phyloP scores from a whole-genome alignment of 2,329 filamentous ascomycete species.

The Sporothrix schenckii region DNA sequence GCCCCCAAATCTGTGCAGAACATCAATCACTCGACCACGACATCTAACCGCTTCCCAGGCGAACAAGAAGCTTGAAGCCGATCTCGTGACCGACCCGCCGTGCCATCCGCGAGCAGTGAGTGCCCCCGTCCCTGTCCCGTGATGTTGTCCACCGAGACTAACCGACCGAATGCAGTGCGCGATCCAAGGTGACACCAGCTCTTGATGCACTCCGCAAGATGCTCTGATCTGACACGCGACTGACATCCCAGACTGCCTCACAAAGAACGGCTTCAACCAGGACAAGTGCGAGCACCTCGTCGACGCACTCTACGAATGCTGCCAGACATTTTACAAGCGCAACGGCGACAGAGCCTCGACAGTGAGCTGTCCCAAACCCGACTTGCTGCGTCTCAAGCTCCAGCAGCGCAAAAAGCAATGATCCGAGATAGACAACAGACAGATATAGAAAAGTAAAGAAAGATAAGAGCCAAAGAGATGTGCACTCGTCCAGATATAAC shows the following conservation, averaged over 20 bases:
- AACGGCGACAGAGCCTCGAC: slow-evolving; percentile 76
- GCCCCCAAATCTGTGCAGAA: background rate
- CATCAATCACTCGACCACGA: background rate
- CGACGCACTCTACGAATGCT: slow-evolving; percentile 90
- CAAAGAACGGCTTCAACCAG: slow-evolving; percentile 83
- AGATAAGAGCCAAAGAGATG: slow-evolving; percentile 37
- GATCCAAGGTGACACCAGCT: slow-evolving; percentile 70
- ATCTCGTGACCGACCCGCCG: slow-evolving; percentile 73
- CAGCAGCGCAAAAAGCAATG: slow-evolving; percentile 62
- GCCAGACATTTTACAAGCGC: slow-evolving; percentile 80
- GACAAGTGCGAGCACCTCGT: slow-evolving; percentile 77
- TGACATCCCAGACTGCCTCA: slow-evolving; percentile 69
- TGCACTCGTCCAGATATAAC: slow-evolving; percentile 46
- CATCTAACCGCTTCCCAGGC: slow-evolving; percentile 9
- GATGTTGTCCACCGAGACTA: background rate
- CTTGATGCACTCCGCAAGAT: background rate
- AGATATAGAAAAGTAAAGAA: background rate
- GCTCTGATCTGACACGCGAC: background rate
- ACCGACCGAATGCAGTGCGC: slow-evolving; percentile 65
- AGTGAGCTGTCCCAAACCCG: slow-evolving; percentile 82
- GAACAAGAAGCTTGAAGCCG: slow-evolving; percentile 58
- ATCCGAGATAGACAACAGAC: slow-evolving; percentile 33
- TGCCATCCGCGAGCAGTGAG: slow-evolving; percentile 83
- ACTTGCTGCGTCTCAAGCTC: slow-evolving; percentile 79
- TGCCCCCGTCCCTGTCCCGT: background rate